A percentile compares a stretch with the other conserved stretches of the same genome.
Conservation (phyloP, 805 yeast genomes). For the Cyberlindnera veronae region DNA sequence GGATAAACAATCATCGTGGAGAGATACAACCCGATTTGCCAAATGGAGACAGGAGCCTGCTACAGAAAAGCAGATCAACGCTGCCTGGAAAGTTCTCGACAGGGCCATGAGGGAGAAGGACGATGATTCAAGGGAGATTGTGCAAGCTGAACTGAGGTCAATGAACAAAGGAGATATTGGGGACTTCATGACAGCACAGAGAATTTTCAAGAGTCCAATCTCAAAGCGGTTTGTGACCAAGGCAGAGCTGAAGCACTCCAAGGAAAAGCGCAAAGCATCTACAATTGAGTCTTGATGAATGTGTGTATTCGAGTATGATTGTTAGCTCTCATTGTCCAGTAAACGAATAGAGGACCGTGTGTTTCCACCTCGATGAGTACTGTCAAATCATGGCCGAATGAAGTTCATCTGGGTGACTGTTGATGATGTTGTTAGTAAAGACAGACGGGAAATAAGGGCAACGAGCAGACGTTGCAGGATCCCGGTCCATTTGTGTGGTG, state of each 20-base stretch:
- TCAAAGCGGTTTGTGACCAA: slow-evolving; percentile 4
- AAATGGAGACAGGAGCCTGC: slow-evolving; percentile 32
- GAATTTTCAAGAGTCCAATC: slow-evolving; percentile 12
- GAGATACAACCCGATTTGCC: slow-evolving; percentile 27
- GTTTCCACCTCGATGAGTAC: no score
- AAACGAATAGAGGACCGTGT: no score
- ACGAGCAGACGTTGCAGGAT: no score
- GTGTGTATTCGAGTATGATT: background rate
- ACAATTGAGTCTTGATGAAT: background rate
- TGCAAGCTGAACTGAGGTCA: background rate
- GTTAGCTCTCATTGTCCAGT: background rate
- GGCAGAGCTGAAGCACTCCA: no score
- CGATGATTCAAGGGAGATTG: background rate
- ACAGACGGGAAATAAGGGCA: no score
- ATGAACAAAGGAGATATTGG: slow-evolving; percentile 16
- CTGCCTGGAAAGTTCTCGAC: slow-evolving; percentile 8
- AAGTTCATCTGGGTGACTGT: no score
- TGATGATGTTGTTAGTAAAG: no score
- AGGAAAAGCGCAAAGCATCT: background rate
- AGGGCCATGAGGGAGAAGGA: slow-evolving; percentile 4
- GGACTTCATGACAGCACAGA: slow-evolving; percentile 12
- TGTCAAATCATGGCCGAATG: no score
- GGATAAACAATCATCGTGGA: slow-evolving; percentile 1
- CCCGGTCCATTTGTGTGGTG: no score
- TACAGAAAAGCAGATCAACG: slow-evolving; percentile 26